phyloP scores from a whole-genome alignment of 1,284 basidiomycete species.

The Ceratobasidium papillatum region DNA sequence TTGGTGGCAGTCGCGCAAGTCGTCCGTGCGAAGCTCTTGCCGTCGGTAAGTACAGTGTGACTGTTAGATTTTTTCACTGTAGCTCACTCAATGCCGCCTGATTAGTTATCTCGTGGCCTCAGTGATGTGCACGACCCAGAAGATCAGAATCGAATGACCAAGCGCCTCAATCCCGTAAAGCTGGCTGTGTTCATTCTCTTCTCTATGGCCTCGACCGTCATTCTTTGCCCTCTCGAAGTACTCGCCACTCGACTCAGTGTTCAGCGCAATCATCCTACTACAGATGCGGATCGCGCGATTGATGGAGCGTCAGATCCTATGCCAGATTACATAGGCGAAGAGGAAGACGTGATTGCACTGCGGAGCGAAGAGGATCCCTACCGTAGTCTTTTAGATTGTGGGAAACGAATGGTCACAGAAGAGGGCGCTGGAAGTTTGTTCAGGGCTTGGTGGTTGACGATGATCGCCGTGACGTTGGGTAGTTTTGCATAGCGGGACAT shows the following conservation, averaged over 20 bases:
- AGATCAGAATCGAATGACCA: conserved; percentile 35
- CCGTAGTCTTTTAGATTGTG: conserved; percentile 77
- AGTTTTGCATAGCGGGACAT: conserved; percentile 57
- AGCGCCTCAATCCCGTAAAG: conserved; percentile 49
- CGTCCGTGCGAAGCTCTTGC: conserved; percentile 72
- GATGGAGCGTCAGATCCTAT: conserved; percentile 16
- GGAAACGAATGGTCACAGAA: conserved; percentile 81
- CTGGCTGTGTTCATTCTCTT: conserved; percentile 67
- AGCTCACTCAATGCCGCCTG: not conserved
- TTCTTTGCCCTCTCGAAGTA: conserved; percentile 85
- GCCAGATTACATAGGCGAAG: conserved; percentile 78
- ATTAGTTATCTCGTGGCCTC: conserved; percentile 39
- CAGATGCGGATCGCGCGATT: conserved; percentile 54
- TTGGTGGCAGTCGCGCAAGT: conserved; percentile 73
- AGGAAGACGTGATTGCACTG: conserved; percentile 89
- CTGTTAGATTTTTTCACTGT: not conserved
- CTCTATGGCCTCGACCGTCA: conserved; percentile 66
- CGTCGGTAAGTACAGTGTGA: conserved; percentile 50
- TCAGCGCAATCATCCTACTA: conserved; percentile 80
- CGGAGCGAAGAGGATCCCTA: conserved; percentile 87
- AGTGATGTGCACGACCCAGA: conserved; percentile 36
- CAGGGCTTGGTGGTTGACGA: conserved; percentile 88
- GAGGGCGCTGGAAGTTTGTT: conserved; percentile 82
- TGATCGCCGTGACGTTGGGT: conserved; percentile 69
- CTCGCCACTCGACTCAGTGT: conserved; percentile 81